Percentiles rank a stretch among this genome's conserved stretches.
These are phyloP conservation scores for Trichodelitschia bisporula DNA, from an alignment of 495 filamentous ascomycete genomes.

Conservation along the genomic window DNA sequence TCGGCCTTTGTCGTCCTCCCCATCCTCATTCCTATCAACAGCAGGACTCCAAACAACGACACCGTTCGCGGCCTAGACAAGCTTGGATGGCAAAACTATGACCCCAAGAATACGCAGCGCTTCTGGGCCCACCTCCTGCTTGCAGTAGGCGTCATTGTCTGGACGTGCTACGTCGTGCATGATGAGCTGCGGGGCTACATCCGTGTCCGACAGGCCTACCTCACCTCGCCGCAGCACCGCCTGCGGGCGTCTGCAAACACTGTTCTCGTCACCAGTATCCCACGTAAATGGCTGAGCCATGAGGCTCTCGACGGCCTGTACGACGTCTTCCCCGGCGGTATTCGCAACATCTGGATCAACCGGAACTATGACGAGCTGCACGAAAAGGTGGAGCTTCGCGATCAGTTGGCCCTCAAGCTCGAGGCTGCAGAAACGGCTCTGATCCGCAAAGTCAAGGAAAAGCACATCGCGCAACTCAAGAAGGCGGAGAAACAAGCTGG, in stretches of 20 bases:
- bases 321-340: constrained; percentile 88
- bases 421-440: constrained; percentile 71
- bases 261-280: constrained; percentile 76
- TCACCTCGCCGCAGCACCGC: constrained; percentile 90
- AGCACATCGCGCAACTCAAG: constrained; percentile 38
- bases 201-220: constrained; percentile 73
- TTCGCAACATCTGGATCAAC: constrained; percentile 93
- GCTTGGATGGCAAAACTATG: constrained; percentile 63
- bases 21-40: constrained; percentile 65
- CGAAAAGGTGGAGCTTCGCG: constrained; percentile 60
- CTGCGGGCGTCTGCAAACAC: constrained; percentile 90
- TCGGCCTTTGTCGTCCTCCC: constrained; percentile 59
- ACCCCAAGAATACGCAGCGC: constrained; percentile 31
- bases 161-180: constrained; percentile 75
- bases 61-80: constrained; percentile 28
- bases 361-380: constrained; percentile 70
- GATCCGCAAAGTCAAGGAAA: constrained; percentile 53
- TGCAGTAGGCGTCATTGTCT: constrained; percentile 55
- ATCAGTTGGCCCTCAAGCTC: constrained; percentile 42
- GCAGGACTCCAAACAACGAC: constrained; percentile 32
- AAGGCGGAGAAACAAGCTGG: constrained; percentile 36
- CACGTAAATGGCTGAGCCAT: constrained; percentile 61
- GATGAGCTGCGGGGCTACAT: constrained; percentile 76
- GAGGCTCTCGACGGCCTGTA: constrained; percentile 67
- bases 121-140: constrained; percentile 81